Base-by-base conservation (phyloP, 1,284 basidiomycete genomes). In the Neolentinus lepideus region DNA sequence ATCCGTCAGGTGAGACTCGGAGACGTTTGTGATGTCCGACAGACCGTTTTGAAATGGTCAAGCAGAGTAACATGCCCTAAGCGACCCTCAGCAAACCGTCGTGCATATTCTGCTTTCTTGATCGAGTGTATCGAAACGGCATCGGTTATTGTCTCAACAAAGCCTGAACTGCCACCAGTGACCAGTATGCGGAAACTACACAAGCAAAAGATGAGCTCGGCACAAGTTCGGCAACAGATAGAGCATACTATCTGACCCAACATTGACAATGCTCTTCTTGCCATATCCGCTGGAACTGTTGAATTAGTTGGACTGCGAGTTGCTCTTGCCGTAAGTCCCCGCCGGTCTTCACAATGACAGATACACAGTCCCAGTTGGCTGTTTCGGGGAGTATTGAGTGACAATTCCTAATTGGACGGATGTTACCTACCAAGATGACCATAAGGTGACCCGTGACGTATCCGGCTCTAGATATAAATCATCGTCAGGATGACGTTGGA, bases 41-140 rank as follows among this genome's bases (percentile, higher is more conserved):
- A 10, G 8, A 92, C 92, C 59, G 84, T 83, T 66, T 84, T 83
- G 69, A 94, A 98, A 69, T 98, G 92, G 67, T 98, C 94, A 63
- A 93, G 75, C 54, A 98, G 69, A 1, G 90, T 90, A 54, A 96
- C 92, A 67, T 93, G 85, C 27, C 89, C 90, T 25, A 96, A 74
- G 53, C 83, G 80, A 26, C 92, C 92, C 61, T 84, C 83, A 1
- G 91, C 84, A 19, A 96, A 74, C 58, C 93, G 79, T 57, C 92
- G 81, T 2, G 94, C 92, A 70, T 99, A 99, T 66, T 98, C 94
- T 2, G 94, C 90, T 73, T 99, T 99, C 78, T 99, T 99, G 71
- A 99, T 97, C 9, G 96, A 98, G 69, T 99, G 97, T 63, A 99
- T 93, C 12, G 94, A 98, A 1, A 99, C 92, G 1, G 96, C 92